Evolutionary conservation across 768 basidiomycete genomes (phyloP).

Genomic region (Naganishia vishniacii): DNA sequence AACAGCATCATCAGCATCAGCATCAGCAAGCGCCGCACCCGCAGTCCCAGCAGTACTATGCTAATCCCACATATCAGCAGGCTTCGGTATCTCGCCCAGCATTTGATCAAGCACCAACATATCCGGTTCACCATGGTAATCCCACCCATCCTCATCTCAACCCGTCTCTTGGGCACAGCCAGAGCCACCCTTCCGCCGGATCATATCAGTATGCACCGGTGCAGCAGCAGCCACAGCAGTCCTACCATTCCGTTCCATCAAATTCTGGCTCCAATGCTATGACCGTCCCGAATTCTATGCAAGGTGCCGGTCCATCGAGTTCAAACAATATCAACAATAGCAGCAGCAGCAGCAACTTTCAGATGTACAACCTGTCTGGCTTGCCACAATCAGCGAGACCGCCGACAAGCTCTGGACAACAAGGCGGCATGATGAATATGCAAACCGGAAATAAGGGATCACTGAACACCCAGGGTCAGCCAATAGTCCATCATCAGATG

Average conservation of each 20-base stretch:
- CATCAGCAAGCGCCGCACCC: not conserved
- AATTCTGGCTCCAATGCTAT: not conserved
- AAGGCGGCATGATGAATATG: conserved; percentile 6
- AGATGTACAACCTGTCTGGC: conserved; percentile 19
- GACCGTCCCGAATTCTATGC: not conserved
- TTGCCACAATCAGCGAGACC: conserved; percentile 10
- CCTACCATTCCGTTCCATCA: not conserved
- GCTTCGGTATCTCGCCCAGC: conserved; percentile 9
- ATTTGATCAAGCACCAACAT: not conserved
- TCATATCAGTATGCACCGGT: conserved; percentile 12
- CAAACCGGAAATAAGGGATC: not conserved
- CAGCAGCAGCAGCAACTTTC: not conserved
- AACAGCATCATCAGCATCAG: not conserved
- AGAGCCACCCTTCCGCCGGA: not conserved
- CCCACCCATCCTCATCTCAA: not conserved
- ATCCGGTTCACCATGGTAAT: not conserved
- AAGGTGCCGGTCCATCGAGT: not conserved
- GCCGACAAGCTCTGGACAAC: not conserved
- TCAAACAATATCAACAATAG: not conserved
- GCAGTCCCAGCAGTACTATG: not conserved
- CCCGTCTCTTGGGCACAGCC: not conserved
- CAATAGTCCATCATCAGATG: not conserved
- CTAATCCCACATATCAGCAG: conserved; percentile 9
- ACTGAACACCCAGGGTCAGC: not conserved
- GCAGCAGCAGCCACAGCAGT: not conserved